Evolutionary conservation across 345 rosid species (phyloP).

Genomic region (Eucalyptus erythrocorys): DNA sequence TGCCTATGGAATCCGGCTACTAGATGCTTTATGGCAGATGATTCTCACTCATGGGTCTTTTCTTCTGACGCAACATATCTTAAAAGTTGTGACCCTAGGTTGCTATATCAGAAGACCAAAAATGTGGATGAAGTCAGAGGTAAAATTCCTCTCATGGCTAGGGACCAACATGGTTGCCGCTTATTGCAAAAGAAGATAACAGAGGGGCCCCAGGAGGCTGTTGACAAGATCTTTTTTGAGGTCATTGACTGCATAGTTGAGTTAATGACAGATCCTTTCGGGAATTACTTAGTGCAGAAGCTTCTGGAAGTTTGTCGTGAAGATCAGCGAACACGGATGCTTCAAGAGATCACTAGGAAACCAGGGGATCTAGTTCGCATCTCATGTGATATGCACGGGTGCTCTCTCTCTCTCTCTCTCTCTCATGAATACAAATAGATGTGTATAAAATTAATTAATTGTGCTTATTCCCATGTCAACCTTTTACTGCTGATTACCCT

Average conservation of each 20-base stretch:
- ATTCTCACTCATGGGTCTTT: slow-evolving; percentile 19
- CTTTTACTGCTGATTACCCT: not conserved
- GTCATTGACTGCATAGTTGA: slow-evolving; percentile 57
- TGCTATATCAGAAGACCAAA: slow-evolving; percentile 33
- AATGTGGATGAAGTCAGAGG: slow-evolving; percentile 43
- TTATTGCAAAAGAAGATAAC: slow-evolving; percentile 61
- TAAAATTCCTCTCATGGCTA: slow-evolving; percentile 53
- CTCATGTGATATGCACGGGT: slow-evolving; percentile 88
- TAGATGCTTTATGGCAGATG: slow-evolving; percentile 23
- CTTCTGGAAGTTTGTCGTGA: slow-evolving; percentile 71
- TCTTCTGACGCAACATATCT: slow-evolving; percentile 6
- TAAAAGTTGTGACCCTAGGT: slow-evolving; percentile 18
- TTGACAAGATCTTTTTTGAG: slow-evolving; percentile 57
- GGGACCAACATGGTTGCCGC: slow-evolving; percentile 80
- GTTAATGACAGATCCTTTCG: slow-evolving; percentile 78
- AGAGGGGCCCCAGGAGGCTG: slow-evolving; percentile 46
- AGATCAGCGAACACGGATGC: slow-evolving; percentile 48
- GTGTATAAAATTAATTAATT: not conserved
- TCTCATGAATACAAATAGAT: not conserved
- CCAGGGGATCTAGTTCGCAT: slow-evolving; percentile 50
- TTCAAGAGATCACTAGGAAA: slow-evolving; percentile 39
- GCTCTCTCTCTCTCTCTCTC: not conserved
- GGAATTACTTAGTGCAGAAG: slow-evolving; percentile 75
- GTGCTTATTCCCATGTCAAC: not conserved
- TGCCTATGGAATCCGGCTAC: slow-evolving; percentile 12